phyloP scores from a whole-genome alignment of 805 yeast genomes.

The Candida xiaguanensis region DNA sequence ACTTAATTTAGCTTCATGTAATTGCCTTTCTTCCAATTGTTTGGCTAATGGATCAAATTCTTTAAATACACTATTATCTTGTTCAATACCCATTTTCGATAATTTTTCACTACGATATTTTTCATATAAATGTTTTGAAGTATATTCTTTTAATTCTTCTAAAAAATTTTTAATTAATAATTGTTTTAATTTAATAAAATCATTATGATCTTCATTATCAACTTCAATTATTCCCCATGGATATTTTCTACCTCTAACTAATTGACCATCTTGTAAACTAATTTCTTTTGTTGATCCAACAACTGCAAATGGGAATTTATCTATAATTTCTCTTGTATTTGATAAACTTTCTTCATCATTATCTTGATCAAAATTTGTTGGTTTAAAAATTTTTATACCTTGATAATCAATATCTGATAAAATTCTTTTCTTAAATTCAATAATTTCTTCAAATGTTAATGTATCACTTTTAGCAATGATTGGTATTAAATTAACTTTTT shows the following conservation, averaged over 20 bases:
- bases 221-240: slow-evolving; percentile 98
- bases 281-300: slow-evolving; percentile 82
- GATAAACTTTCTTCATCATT: slow-evolving; percentile 82
- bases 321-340: slow-evolving; percentile 63
- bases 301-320: slow-evolving; percentile 85
- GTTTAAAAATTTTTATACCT: slow-evolving; percentile 69
- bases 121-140: slow-evolving; percentile 76
- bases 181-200: slow-evolving; percentile 84
- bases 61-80: slow-evolving; percentile 88
- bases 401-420: slow-evolving; percentile 72
- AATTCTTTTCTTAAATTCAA: slow-evolving; percentile 71
- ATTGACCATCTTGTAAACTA: slow-evolving; percentile 67
- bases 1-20: slow-evolving; percentile 90
- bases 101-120: slow-evolving; percentile 84
- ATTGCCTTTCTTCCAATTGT: slow-evolving; percentile 88
- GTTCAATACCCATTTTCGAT: slow-evolving; percentile 77
- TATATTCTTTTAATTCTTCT: slow-evolving; percentile 90
- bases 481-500: slow-evolving; percentile 91
- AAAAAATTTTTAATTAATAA: slow-evolving; percentile 83
- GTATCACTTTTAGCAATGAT: slow-evolving; percentile 94
- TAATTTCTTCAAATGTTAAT: slow-evolving; percentile 80
- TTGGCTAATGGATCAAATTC: slow-evolving; percentile 90
- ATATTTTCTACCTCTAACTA: slow-evolving; percentile 85
- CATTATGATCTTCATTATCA: slow-evolving; percentile 91
- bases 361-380: slow-evolving; percentile 73